Evolutionary conservation across 768 basidiomycete genomes (phyloP).

Genomic region (Gloeopeniophorella convolvens): DNA sequence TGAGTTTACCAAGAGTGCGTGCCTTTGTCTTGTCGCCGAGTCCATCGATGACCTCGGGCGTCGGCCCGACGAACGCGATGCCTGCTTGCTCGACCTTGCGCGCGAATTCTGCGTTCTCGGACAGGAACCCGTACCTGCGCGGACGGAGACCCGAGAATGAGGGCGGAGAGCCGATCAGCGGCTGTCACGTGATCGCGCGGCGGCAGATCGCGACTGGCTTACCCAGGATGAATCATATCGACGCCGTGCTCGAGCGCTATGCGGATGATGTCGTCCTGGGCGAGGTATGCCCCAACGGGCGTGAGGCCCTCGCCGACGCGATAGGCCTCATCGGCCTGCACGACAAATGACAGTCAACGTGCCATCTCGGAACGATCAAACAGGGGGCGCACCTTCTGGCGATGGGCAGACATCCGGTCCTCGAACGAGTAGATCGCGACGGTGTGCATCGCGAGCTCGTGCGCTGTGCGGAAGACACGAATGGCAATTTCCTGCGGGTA

Average conservation of each 20-base stretch:
- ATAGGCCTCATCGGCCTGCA: conserved; percentile 94
- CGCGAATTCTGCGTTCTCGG: conserved; percentile 97
- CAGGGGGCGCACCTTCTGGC: conserved; percentile 72
- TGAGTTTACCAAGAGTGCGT: conserved; percentile 65
- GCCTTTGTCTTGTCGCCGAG: conserved; percentile 99
- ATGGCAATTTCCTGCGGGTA: conserved; percentile 88
- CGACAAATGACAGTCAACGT: neutral
- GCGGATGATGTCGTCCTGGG: conserved; percentile 95
- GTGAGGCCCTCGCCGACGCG: conserved; percentile 95
- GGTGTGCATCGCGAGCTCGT: conserved; percentile 98
- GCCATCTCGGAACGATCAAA: neutral
- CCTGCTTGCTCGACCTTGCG: conserved; percentile 97
- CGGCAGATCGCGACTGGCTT: conserved; percentile 23
- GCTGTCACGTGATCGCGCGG: no score
- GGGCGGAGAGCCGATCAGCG: neutral
- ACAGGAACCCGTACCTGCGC: conserved; percentile 89
- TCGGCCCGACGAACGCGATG: conserved; percentile 92
- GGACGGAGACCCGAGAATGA: neutral
- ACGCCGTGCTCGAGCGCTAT: conserved; percentile 98
- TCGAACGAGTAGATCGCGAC: conserved; percentile 98
- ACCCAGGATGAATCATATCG: conserved; percentile 99
- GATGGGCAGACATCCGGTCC: conserved; percentile 93
- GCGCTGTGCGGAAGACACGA: conserved; percentile 95
- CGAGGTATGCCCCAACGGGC: conserved; percentile 94
- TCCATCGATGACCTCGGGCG: conserved; percentile 93